Base-by-base conservation (phyloP, 345 rosid species). In the Luvunga scandens region DNA sequence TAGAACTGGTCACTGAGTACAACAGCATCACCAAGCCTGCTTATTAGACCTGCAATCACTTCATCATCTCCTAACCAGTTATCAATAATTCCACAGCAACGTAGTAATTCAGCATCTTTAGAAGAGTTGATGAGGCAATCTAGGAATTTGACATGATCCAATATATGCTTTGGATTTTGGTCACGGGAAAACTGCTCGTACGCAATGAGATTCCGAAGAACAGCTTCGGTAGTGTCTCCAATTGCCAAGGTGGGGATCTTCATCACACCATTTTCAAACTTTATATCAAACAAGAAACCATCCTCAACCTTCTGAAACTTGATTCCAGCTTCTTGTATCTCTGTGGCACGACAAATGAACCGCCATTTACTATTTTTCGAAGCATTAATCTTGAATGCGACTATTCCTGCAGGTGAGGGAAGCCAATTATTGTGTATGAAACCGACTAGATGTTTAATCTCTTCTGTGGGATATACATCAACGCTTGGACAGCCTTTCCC, bases 251-350 rank as follows among this genome's bases (percentile, higher is more conserved):
- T 18, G 59, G 82, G 78, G 66, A 83, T 79, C 38, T 60, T 48
- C 33, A 83, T 18, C 16, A 57, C 34, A 7, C 80, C 83, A 6
- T 66, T 22, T 16, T 72, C 65, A 22, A 72, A 76, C 18, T 14
- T 24, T 9, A 64, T 24, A 28, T 71, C 79, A 64, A 78, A 64
- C 75, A 75, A n/a, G 24, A 4, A 18, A 3, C 2, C 31, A 19
- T 19, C 50, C 30, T n/a, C 55, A 22, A 4, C 38, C 19, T 55
- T 67, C 70, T 65, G 7, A 28, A 66, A 66, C 68, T 28, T 61
- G 64, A 83, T 38, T 55, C 84, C 86, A 10, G 78, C 77, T 10
- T 75, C 81, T 56, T 36, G 4, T 7, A 81, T 73, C 75, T 70
- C 73, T 57, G 60, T 50, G 12, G 84, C 82, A 18, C 75, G 28